Evolutionary conservation across 164 flowering plant species (phyloP).

Genomic region (Magnolia changhungtana): DNA sequence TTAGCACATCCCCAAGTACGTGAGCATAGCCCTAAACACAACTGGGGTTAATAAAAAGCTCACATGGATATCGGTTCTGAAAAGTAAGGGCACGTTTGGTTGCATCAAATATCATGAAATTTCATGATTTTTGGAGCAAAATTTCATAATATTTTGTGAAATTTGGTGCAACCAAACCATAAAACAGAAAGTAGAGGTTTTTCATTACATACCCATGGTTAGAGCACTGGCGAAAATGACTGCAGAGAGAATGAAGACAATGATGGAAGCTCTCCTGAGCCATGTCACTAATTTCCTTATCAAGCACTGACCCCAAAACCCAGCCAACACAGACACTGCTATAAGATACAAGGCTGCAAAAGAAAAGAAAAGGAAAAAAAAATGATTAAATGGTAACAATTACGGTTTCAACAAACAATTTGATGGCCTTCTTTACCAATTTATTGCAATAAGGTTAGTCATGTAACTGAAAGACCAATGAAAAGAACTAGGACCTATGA

Average conservation of each 20-base stretch:
- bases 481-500: background rate
- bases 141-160: background rate
- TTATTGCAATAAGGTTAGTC: too few species aligned
- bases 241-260: constrained; percentile 79
- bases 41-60: too few species aligned
- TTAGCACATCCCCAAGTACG: background rate
- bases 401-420: background rate
- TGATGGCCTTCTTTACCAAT: too few species aligned
- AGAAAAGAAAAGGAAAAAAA: background rate
- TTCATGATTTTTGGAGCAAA: too few species aligned
- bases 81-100: background rate
- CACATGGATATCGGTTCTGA: background rate
- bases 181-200: background rate
- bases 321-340: constrained; percentile 21
- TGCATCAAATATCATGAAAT: background rate
- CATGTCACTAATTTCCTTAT: constrained; percentile 62
- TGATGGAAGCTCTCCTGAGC: constrained; percentile 74
- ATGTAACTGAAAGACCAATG: background rate
- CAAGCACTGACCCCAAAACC: constrained; percentile 52
- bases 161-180: background rate
- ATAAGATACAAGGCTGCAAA: constrained; percentile 24
- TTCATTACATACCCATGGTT: constrained; percentile 65
- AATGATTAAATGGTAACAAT: background rate
- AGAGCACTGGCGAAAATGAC: constrained; percentile 93
- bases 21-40: background rate